phyloP scores from a whole-genome alignment of 1,284 basidiomycete species.

The Heliocybe sulcata region DNA sequence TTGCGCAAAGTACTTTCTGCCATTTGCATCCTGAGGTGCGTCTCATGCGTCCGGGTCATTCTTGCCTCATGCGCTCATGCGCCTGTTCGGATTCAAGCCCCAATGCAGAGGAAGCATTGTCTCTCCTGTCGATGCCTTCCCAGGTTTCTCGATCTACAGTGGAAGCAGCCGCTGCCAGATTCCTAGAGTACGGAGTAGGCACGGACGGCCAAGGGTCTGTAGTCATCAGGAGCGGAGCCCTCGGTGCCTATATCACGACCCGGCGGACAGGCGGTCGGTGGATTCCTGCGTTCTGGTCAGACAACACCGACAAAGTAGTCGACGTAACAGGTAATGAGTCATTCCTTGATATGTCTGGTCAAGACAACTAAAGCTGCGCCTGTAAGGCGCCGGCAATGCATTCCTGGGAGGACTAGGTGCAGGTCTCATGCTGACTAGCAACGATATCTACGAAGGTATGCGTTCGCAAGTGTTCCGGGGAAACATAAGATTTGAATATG shows the following conservation, averaged over 20 bases:
- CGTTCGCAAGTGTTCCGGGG: constrained; percentile 2
- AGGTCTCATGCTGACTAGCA: constrained; percentile 50
- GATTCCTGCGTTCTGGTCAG: constrained; percentile 74
- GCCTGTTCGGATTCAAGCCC: constrained; percentile 38
- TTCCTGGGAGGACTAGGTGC: constrained; percentile 83
- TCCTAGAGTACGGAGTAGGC: constrained; percentile 55
- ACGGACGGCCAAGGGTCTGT: constrained; percentile 43
- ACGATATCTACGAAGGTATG: constrained; percentile 62
- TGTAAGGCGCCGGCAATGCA: constrained; percentile 76
- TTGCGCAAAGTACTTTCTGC: constrained; percentile 53
- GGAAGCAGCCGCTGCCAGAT: constrained; percentile 52
- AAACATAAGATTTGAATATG: constrained; percentile 1
- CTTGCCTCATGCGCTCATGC: background rate
- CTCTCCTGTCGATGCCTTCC: constrained; percentile 47
- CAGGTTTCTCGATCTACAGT: constrained; percentile 43
- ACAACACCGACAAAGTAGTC: constrained; percentile 44
- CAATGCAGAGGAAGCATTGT: constrained; percentile 70
- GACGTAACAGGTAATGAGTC: constrained; percentile 72
- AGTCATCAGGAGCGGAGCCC: constrained; percentile 70
- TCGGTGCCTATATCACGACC: constrained; percentile 67
- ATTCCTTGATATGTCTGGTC: background rate
- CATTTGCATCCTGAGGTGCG: constrained; percentile 63
- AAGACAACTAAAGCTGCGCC: background rate
- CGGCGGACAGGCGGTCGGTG: constrained; percentile 42
- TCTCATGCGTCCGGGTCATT: background rate